Evolutionary conservation across 169 alveolate species (phyloP).

Genomic region (Eimeria maxima): DNA sequence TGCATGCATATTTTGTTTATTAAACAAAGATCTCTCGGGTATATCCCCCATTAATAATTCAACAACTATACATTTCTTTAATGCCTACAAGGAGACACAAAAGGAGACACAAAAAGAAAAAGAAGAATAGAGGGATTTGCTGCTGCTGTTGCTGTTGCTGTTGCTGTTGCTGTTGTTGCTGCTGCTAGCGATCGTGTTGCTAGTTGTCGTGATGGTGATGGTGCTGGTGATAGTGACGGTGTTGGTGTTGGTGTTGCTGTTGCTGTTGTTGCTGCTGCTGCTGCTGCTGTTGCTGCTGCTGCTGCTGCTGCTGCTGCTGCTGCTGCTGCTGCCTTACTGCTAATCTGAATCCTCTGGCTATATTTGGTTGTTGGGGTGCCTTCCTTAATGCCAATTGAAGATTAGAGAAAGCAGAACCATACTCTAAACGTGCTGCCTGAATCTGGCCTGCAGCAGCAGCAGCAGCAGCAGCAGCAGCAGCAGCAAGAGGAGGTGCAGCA

Average conservation of each 20-base stretch:
- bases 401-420: constrained; percentile 95
- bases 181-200: too few species aligned
- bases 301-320: constrained; percentile 24
- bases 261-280: not conserved
- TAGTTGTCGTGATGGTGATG: too few species aligned
- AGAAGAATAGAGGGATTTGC: too few species aligned
- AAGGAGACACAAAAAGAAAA: not conserved
- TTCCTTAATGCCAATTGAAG: constrained; percentile 94
- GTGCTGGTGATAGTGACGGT: too few species aligned
- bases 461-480: constrained; percentile 10
- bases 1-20: constrained; percentile 90
- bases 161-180: too few species aligned
- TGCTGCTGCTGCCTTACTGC: constrained; percentile 80
- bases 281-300: not conserved
- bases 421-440: constrained; percentile 97
- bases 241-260: not conserved
- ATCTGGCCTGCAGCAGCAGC: constrained; percentile 88
- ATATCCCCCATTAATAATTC: constrained; percentile 98
- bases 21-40: constrained; percentile 96
- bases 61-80: constrained; percentile 96
- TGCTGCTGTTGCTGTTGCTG: too few species aligned
- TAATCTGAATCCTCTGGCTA: constrained; percentile 95
- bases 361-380: constrained; percentile 95
- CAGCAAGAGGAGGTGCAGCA: not conserved
- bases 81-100: constrained; percentile 91